Base-by-base conservation (phyloP, 1,284 basidiomycete species). In the Polyporus tsugae region DNA sequence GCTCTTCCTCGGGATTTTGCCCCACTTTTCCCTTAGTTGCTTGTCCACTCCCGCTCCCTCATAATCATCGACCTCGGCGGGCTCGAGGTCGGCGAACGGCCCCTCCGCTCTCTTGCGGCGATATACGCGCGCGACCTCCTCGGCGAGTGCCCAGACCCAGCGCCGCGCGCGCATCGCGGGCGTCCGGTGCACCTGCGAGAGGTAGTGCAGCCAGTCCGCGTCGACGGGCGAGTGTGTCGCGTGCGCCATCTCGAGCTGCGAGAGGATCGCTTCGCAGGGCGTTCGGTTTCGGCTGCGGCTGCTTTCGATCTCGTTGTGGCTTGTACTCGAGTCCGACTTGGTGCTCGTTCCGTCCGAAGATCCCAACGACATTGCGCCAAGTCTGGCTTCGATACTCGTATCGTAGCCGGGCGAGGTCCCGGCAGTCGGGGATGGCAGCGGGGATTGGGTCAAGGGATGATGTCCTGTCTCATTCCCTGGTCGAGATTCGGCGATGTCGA, bases 121-220 rank as follows among this genome's bases (percentile, higher is more conserved):
- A 44, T 63, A 68, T 39, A 64, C 63, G 15, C 65, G 62, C 25
- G 39, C 57, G 25, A 70, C 33, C 68, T 64, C 64, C 33, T 52
- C 57, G 1, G 67, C 72, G 22, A 72, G 42, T 10, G 72, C 72
- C 76, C 77, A 78, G 9, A 77, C 69, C 70, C 77, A 74, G 29
- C 72, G 72, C 11, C 77, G 70, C 13, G 72, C 73, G 49, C 76
- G 75, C 77, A 78, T 77, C 67, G 73, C 69, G 29, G 70, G 59
- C 9, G 72, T 74, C 29, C 74, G 67, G 63, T 78, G 75, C 25
- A 77, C 71, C 19, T 74, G 72, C 17, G 64, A 70, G 36, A 78
- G 73, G 65, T 78, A 77, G 38, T 77, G 73, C 33, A 71, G 53
- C 77, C 77, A 78, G 71, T 78, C 77, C 22, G 59, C 74, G 49